Base-by-base conservation (phyloP, 2,329 filamentous ascomycete genomes). In the Colletotrichum siamense region DNA sequence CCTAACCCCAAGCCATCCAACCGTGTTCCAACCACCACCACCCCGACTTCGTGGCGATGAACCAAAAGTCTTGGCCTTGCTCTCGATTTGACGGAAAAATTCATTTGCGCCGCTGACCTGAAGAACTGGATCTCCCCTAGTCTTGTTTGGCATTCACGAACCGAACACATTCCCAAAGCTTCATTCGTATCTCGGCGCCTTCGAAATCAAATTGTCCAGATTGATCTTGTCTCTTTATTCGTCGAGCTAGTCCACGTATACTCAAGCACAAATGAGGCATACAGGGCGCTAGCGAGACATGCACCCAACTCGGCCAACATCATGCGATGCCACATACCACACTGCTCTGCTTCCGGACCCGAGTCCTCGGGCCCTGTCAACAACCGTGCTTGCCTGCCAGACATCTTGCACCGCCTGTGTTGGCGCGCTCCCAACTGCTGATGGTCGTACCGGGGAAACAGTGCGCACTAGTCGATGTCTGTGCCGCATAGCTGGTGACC, bases 41-140 rank as follows among this genome's bases (percentile, higher is more conserved):
- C 68, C 36, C 57, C 36, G 39, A 26, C 30, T 39, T 57, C 36
- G 63, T 73, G 70, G 57, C 73, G 44, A 57, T 49, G 44, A 22
- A 36, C 64, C 70, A 63, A 57, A 39, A 67, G 64, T 52, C 73
- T 76, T 76, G 69, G 73, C 73, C 44, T 64, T n/a, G 22, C 26
- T 18, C 13, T 26, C 24, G 18, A 76, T 73, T 76, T 76, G 73
- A 76, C 57, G 73, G 73, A 76, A 76, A 76, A 76, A 73, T 57
- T 76, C 57, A 62, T 68, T 66, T 66, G 73, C 64, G 73, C 49
- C 49, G 59, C 57, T 73, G 70, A 49, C 69, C 73, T 76, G 63
- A 57, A 57, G 30, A 49, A 36, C 32, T 61, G 70, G 24, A 68
- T 68, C 32, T 22, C 24, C 55, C 36, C 63, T 73, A 75, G 69